Evolutionary conservation across 2,329 filamentous ascomycete species (phyloP).

Genomic region (Xylaria sp.): DNA sequence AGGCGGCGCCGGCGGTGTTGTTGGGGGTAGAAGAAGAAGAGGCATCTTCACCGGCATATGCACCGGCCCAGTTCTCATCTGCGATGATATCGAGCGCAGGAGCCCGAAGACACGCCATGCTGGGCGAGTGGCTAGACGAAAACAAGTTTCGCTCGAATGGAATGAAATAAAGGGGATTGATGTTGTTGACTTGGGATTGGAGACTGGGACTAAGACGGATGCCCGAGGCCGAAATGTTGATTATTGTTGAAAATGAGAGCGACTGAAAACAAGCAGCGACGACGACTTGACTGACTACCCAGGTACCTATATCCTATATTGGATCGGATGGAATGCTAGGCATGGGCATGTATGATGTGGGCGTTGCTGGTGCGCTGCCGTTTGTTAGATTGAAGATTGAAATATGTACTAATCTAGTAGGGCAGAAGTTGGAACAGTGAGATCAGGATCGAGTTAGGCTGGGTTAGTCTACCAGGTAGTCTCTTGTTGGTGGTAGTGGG

Average conservation of each 20-base stretch:
- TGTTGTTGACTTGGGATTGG: neutral
- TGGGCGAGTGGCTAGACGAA: constrained; percentile 5
- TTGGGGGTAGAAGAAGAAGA: neutral
- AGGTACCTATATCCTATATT: constrained; percentile 21
- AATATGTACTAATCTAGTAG: neutral
- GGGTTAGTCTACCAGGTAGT: too few relatives aligned
- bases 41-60: neutral
- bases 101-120: constrained; percentile 45
- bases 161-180: neutral
- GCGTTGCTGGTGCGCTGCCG: neutral
- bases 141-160: neutral
- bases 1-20: neutral
- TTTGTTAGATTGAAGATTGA: neutral
- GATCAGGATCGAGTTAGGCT: constrained; percentile 9
- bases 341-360: constrained; percentile 11
- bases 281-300: neutral
- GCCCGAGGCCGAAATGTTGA: neutral
- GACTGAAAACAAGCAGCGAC: constrained; percentile 1
- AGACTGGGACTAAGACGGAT: neutral
- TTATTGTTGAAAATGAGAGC: too few relatives aligned
- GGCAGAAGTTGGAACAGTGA: neutral
- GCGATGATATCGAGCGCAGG: constrained; percentile 50
- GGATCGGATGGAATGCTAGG: constrained; percentile 10
- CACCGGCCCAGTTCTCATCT: constrained; percentile 37
- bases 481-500: neutral